Evolutionary conservation across 352 stramenopile species (phyloP).

Genomic region (Phytopythium aichiense): DNA sequence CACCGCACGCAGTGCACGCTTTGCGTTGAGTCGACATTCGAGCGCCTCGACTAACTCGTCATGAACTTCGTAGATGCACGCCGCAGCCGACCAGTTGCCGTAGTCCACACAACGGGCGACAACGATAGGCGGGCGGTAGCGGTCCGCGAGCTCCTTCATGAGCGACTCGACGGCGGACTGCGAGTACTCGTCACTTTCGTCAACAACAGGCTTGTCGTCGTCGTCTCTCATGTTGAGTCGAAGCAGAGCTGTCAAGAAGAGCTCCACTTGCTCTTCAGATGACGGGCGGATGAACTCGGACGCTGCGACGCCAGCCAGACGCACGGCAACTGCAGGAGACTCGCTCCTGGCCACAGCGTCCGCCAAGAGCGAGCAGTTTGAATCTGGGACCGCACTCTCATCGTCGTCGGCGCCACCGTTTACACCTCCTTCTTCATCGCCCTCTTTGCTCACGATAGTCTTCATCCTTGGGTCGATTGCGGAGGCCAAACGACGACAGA

Average conservation of each 20-base stretch:
- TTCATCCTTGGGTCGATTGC: constrained; percentile 36
- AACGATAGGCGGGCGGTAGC: constrained; percentile 76
- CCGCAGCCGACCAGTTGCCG: constrained; percentile 75
- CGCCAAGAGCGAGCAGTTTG: neutral
- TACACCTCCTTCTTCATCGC: neutral
- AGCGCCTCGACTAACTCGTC: constrained; percentile 78
- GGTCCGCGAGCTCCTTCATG: constrained; percentile 47
- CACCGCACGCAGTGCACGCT: constrained; percentile 30
- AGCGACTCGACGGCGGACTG: constrained; percentile 51
- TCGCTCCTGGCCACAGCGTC: neutral
- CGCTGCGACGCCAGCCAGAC: constrained; percentile 24
- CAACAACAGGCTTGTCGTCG: neutral
- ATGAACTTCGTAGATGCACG: constrained; percentile 74
- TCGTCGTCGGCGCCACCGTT: neutral
- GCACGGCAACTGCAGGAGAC: neutral
- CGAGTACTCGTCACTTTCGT: constrained; percentile 22
- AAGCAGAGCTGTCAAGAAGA: constrained; percentile 71
- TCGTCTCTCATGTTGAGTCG: constrained; percentile 33
- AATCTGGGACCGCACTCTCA: neutral
- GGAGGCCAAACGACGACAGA: constrained; percentile 35
- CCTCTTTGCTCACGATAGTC: neutral
- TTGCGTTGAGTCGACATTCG: constrained; percentile 74
- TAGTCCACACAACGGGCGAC: constrained; percentile 78
- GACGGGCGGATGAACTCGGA: constrained; percentile 39
- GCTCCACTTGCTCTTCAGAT: constrained; percentile 61